Percentiles rank a stretch among this genome's conserved stretches.
phyloP scores from a whole-genome alignment of 2,329 filamentous ascomycete genomes.

The Xylaria sp. region DNA sequence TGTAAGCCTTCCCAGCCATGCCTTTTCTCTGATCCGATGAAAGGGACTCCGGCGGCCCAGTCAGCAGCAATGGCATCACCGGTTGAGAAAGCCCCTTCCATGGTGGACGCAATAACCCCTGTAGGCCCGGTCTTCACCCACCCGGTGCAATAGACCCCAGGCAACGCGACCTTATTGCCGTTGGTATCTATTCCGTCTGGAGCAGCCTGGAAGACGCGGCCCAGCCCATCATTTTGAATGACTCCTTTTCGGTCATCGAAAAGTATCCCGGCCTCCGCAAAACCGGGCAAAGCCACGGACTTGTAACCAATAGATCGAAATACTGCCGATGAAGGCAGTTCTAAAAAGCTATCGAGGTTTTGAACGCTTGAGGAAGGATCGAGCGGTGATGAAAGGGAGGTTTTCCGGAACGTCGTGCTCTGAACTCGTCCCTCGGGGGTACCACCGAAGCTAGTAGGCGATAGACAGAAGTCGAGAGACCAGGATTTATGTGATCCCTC shows the following conservation, averaged over 20 bases:
- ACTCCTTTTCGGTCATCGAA: constrained; percentile 72
- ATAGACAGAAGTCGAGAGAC: constrained; percentile 81
- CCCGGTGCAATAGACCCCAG: constrained; percentile 84
- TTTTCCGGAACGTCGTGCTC: constrained; percentile 63
- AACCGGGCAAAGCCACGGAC: constrained; percentile 69
- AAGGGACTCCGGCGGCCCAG: constrained; percentile 48
- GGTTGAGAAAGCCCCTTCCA: constrained; percentile 89
- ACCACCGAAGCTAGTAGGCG: constrained; percentile 63
- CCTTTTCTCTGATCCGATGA: constrained; percentile 32
- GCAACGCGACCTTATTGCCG: constrained; percentile 43
- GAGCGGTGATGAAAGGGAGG: constrained; percentile 50
- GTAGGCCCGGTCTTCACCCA: constrained; percentile 96
- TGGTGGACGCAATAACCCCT: constrained; percentile 91
- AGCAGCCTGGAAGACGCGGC: constrained; percentile 55
- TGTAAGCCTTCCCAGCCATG: constrained; percentile 74
- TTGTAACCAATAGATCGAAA: constrained; percentile 97
- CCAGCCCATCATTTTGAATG: constrained; percentile 75
- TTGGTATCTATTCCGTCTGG: constrained; percentile 29
- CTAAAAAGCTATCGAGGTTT: constrained; percentile 44
- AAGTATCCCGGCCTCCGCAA: constrained; percentile 65
- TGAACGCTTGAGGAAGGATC: constrained; percentile 46
- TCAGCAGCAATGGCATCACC: constrained; percentile 80
- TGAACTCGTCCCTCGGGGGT: constrained; percentile 47
- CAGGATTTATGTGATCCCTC: constrained; percentile 59
- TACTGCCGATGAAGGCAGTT: constrained; percentile 63